Evolutionary conservation across 331 rosid species (phyloP), one percentile per base, ranked within the genome.

Genomic region (Malus hybrid): DNA sequence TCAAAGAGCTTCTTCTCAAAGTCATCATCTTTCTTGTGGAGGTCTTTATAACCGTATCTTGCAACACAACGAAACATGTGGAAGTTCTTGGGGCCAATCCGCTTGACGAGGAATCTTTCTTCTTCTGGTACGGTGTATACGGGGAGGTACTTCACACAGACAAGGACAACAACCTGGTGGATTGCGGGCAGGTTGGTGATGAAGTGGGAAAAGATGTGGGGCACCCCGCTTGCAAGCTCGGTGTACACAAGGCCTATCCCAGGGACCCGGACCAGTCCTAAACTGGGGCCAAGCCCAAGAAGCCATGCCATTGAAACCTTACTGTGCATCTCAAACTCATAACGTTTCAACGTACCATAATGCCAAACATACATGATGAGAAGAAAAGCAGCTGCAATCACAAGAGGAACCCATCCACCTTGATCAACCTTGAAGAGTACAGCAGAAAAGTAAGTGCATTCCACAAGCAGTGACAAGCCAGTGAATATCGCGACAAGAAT

Each of bases 341-440:
- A 95, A 52, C 99, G 97, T 72, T 90, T 95, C 86, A 92, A 84
- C 0, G 98, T 76, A 34, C 98, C 98, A 13, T 92, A 95, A 75
- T 95, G 99, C 99, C 99, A 95, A 50, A 92, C 92, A 54, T 80
- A 92, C 99, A 95, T 95, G 65, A 95, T 88, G 78, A 89, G 10
- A 62, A 95, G 93, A 83, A 95, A 92, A 68, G 89, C 90, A 60
- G 93, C 99, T 6, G 99, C 97, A 65, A 95, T 92, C 71, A 76
- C 99, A 57, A 95, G 97, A 28, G 99, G 99, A 28, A 95, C 99
- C 99, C 99, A 95, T 46, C 99, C 99, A 10, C 99, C 99, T 82
- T 95, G 98, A 79, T 89, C 83, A 69, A 95, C 83, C 86, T 95
- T 95, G 91, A 90, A 90, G 77, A 95, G 87, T 60, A 92, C 97